These are phyloP conservation scores for Starmera amethionina DNA, from an alignment of 805 yeast genomes.

Conservation along the genomic window DNA sequence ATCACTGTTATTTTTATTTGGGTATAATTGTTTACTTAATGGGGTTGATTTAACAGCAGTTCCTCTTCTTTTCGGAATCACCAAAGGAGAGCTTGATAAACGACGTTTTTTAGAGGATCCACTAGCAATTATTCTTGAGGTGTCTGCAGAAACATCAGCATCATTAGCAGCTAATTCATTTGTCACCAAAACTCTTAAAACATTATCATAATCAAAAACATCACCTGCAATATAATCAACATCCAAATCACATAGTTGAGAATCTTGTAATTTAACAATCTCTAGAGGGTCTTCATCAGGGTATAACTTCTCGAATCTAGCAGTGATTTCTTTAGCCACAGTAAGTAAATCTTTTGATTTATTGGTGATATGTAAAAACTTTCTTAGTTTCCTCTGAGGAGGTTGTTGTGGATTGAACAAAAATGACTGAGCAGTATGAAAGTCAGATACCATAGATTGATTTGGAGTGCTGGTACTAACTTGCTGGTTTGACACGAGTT, in stretches of 20 bases:
- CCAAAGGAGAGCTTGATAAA: slow-evolving; percentile 8
- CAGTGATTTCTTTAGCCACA: slow-evolving; percentile 44
- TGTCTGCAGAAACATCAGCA: neutral
- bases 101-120: slow-evolving; percentile 11
- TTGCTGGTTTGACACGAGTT: slow-evolving; percentile 10
- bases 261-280: slow-evolving; percentile 58
- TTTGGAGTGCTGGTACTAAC: slow-evolving; percentile 28
- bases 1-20: slow-evolving; percentile 12
- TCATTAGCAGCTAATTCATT: slow-evolving; percentile 23
- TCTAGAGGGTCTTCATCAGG: slow-evolving; percentile 49
- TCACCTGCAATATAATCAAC: slow-evolving; percentile 63
- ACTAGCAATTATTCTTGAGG: neutral
- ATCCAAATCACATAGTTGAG: slow-evolving; percentile 63
- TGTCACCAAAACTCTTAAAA: slow-evolving; percentile 35
- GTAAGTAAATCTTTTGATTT: slow-evolving; percentile 34
- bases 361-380: slow-evolving; percentile 57
- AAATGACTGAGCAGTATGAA: too few relatives aligned
- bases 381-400: slow-evolving; percentile 23
- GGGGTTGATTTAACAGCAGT: slow-evolving; percentile 24
- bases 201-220: slow-evolving; percentile 44
- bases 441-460: too few relatives aligned
- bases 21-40: slow-evolving; percentile 28
- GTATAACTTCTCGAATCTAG: slow-evolving; percentile 51
- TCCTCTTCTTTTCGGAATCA: slow-evolving; percentile 18
- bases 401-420: too few relatives aligned